phyloP scores from a whole-genome alignment of 73 alveolate genomes.

The Paramecium pentaurelia region DNA sequence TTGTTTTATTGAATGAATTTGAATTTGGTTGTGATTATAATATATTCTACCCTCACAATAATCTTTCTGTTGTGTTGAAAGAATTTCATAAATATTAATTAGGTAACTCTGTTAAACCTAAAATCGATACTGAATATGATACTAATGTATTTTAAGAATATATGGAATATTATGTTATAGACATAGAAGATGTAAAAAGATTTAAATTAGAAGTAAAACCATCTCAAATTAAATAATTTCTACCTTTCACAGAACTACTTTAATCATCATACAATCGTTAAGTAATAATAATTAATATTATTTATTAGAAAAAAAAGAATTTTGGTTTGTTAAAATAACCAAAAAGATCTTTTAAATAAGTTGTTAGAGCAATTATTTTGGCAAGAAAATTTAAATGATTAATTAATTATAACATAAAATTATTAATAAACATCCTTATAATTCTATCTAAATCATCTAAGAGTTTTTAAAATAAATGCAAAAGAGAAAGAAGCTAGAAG shows the following conservation, averaged over 20 bases:
- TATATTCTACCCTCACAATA: background rate
- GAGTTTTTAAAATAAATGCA: too few relatives aligned
- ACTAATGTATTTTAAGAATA: background rate
- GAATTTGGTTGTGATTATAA: background rate
- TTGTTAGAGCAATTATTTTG: background rate
- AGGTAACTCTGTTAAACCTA: background rate
- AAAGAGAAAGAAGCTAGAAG: too few relatives aligned
- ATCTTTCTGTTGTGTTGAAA: constrained; percentile 1
- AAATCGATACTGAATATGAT: constrained; percentile 34
- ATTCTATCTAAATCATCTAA: too few relatives aligned
- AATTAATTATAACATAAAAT: background rate
- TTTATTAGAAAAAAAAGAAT: background rate
- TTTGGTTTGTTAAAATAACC: background rate
- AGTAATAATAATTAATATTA: background rate
- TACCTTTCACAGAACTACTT: background rate
- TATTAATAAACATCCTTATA: background rate
- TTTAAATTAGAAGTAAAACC: constrained; percentile 2
- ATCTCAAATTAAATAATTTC: background rate
- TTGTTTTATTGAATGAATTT: background rate
- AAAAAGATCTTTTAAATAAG: background rate
- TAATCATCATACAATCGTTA: background rate
- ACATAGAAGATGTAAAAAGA: background rate
- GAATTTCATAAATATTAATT: background rate
- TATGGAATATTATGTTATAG: background rate
- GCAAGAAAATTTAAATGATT: background rate